Evolutionary conservation across 371 early-diverging fungal genomes (phyloP).

Genomic region (Basidiobolus heterosporus): DNA sequence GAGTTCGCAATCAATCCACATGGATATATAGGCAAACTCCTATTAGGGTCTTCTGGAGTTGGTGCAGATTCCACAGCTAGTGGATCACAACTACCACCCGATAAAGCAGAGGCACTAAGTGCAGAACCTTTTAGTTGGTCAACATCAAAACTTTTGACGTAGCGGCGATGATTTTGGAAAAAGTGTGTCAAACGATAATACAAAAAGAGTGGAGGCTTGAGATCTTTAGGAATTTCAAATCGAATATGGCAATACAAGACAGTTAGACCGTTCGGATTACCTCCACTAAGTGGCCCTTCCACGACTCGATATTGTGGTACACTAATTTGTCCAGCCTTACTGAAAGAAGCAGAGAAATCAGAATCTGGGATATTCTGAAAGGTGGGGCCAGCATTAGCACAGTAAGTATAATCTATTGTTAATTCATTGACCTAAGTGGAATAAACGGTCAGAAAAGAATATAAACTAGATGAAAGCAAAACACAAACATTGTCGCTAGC

Average conservation of each 20-base stretch:
- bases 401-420: slow-evolving; percentile 78
- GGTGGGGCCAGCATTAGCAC: too few species aligned
- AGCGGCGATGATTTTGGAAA: slow-evolving; percentile 94
- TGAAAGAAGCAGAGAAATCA: too few species aligned
- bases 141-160: slow-evolving; percentile 77
- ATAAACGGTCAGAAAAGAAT: too few species aligned
- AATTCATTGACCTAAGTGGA: slow-evolving; percentile 45
- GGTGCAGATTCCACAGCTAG: too few species aligned
- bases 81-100: too few species aligned
- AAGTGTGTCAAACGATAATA: slow-evolving; percentile 93
- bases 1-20: slow-evolving; percentile 98
- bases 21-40: slow-evolving; percentile 45
- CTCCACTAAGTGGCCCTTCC: too few species aligned
- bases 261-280: too few species aligned
- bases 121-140: slow-evolving; percentile 63
- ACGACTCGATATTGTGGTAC: too few species aligned
- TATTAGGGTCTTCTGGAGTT: too few species aligned
- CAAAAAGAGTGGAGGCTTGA: slow-evolving; percentile 69
- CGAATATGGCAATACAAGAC: slow-evolving; percentile 21
- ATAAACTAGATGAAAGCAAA: background rate
- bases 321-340: too few species aligned
- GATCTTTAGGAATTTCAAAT: slow-evolving; percentile 46
- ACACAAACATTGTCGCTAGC: slow-evolving; percentile 41
- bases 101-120: too few species aligned
- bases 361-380: too few species aligned